Evolutionary conservation across 768 basidiomycete species (phyloP).

Genomic region (Lentinula sp.): DNA sequence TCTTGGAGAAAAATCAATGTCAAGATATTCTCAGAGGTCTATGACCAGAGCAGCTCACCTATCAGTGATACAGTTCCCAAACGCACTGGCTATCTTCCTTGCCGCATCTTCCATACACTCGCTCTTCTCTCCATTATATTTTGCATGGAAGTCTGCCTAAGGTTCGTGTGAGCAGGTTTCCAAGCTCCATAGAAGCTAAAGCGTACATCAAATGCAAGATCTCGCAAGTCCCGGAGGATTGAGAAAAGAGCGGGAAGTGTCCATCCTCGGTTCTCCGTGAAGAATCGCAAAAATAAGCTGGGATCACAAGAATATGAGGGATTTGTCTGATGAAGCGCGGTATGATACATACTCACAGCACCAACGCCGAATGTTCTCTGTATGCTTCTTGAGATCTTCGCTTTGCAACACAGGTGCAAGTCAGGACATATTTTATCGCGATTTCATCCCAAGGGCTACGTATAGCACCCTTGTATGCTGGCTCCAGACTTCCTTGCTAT

Average conservation of each 20-base stretch:
- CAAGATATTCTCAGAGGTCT: neutral
- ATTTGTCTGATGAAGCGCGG: neutral
- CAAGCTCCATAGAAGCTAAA: neutral
- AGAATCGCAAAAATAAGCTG: slow-evolving; percentile 52
- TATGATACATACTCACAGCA: slow-evolving; percentile 52
- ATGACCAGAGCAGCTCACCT: slow-evolving; percentile 18
- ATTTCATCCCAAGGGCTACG: slow-evolving; percentile 83
- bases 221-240: slow-evolving; percentile 73
- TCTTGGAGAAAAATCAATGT: slow-evolving; percentile 25
- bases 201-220: slow-evolving; percentile 78
- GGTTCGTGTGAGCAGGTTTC: neutral
- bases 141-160: slow-evolving; percentile 60
- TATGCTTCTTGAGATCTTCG: slow-evolving; percentile 69
- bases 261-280: slow-evolving; percentile 82
- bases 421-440: slow-evolving; percentile 75
- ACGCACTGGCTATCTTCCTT: slow-evolving; percentile 81
- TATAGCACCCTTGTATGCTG: slow-evolving; percentile 54
- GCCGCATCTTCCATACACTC: slow-evolving; percentile 86
- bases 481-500: slow-evolving; percentile 24
- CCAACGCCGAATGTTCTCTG: slow-evolving; percentile 70
- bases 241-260: slow-evolving; percentile 79
- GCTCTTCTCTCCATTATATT: slow-evolving; percentile 47
- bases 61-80: slow-evolving; percentile 85
- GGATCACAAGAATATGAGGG: neutral
- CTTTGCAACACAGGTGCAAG: slow-evolving; percentile 64